Conservation (phyloP, 306 rosid species). For the Dicorynia guianensis region DNA sequence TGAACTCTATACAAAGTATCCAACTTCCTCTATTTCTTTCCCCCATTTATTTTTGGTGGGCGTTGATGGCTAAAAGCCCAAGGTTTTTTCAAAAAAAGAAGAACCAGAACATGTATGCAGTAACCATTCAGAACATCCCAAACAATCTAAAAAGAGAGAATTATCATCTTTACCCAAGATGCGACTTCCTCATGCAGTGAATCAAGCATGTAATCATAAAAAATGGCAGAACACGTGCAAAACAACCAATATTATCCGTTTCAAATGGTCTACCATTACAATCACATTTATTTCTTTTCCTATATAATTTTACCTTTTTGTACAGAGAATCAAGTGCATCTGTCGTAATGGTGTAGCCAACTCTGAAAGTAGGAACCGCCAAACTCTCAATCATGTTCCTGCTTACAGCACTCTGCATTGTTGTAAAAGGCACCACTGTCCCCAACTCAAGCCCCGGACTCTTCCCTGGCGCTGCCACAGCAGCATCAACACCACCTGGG, state of each 20-base stretch:
- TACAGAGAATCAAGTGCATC: constrained; percentile 88
- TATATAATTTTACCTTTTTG: constrained; percentile 69
- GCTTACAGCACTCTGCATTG: constrained; percentile 97
- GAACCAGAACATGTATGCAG: neutral
- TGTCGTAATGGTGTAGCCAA: constrained; percentile 86
- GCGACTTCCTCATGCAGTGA: neutral
- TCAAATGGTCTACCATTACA: neutral
- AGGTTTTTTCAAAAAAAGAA: neutral
- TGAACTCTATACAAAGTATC: neutral
- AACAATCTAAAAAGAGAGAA: neutral
- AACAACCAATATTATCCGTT: neutral
- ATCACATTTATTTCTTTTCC: neutral
- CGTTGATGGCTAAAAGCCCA: neutral
- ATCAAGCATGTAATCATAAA: constrained; percentile 12
- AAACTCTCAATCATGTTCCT: constrained; percentile 92
- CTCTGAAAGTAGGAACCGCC: constrained; percentile 86
- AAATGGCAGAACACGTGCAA: neutral
- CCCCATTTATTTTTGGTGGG: neutral
- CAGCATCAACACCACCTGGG: neutral
- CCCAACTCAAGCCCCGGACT: constrained; percentile 72
- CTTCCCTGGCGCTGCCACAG: neutral
- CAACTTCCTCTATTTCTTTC: neutral
- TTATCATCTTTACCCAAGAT: neutral
- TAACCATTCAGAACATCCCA: neutral
- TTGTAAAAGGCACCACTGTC: constrained; percentile 84